Conservation (phyloP, 1,284 basidiomycete genomes). For the Coriolopsis trogii region DNA sequence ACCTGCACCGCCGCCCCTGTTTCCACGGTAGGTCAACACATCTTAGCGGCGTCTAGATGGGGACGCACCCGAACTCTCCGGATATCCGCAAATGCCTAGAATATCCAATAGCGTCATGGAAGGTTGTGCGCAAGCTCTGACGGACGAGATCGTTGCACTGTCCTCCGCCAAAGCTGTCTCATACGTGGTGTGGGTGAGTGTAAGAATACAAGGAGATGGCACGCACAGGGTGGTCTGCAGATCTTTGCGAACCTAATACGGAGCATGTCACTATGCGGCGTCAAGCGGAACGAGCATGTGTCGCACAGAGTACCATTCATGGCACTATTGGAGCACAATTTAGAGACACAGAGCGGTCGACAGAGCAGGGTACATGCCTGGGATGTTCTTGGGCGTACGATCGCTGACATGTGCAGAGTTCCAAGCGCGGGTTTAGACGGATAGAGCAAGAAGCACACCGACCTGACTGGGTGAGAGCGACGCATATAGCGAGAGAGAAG, state of each 20-base stretch:
- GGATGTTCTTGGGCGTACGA: background rate
- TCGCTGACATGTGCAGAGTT: too few species aligned
- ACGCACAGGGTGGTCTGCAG: slow-evolving; percentile 20
- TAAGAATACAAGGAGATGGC: background rate
- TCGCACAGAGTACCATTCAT: slow-evolving; percentile 8
- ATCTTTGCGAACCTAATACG: slow-evolving; percentile 7
- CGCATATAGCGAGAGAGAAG: background rate
- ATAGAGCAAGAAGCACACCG: too few species aligned
- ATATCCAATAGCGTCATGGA: slow-evolving; percentile 22
- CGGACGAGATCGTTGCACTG: slow-evolving; percentile 17
- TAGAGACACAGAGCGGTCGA: too few species aligned
- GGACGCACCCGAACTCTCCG: background rate
- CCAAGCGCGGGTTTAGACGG: too few species aligned
- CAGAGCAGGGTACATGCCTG: background rate
- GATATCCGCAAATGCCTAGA: slow-evolving; percentile 6
- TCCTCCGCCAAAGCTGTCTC: slow-evolving; percentile 12
- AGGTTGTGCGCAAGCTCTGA: slow-evolving; percentile 17
- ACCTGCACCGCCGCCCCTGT: slow-evolving; percentile 19
- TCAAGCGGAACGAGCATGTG: too few species aligned
- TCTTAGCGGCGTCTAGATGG: background rate
- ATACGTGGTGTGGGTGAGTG: background rate
- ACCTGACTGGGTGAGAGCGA: background rate
- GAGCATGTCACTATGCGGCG: too few species aligned
- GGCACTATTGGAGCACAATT: background rate
- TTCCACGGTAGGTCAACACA: background rate